A percentile compares a stretch with the other conserved stretches of the same genome.
These are phyloP conservation scores for Vigna trinervia DNA, from an alignment of 306 rosid species.

Conservation along the genomic window DNA sequence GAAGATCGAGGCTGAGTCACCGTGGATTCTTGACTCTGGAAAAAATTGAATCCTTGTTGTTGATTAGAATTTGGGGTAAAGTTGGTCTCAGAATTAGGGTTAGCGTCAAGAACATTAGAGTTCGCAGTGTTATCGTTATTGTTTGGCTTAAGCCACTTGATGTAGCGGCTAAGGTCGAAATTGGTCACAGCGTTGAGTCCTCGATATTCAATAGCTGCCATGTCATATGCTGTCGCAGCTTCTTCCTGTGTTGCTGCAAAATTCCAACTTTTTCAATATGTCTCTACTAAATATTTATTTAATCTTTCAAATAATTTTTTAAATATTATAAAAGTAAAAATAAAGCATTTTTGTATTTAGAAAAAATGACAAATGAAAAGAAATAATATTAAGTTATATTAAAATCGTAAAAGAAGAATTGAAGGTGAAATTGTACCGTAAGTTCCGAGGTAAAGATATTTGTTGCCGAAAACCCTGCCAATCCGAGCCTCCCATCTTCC, in stretches of 20 bases:
- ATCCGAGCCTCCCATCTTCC: slow-evolving; percentile 99
- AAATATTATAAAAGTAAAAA: too few species aligned
- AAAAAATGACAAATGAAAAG: too few species aligned
- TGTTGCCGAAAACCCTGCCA: slow-evolving; percentile 93
- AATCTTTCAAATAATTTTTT: too few species aligned
- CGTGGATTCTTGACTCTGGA: slow-evolving; percentile 30
- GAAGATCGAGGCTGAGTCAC: slow-evolving; percentile 29
- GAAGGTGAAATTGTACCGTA: slow-evolving; percentile 56
- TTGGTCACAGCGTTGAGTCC: slow-evolving; percentile 95
- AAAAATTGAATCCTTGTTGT: slow-evolving; percentile 40
- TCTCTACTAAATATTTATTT: too few species aligned
- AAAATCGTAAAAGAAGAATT: not conserved
- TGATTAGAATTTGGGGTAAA: slow-evolving; percentile 42
- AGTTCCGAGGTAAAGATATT: slow-evolving; percentile 92
- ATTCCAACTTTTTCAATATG: too few species aligned
- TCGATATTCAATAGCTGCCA: slow-evolving; percentile 96
- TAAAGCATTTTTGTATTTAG: too few species aligned
- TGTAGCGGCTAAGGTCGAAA: slow-evolving; percentile 88
- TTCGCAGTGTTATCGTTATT: slow-evolving; percentile 8
- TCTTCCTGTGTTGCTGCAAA: slow-evolving; percentile 91
- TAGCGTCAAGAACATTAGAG: slow-evolving; percentile 22
- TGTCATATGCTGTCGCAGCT: slow-evolving; percentile 94
- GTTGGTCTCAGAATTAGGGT: slow-evolving; percentile 17
- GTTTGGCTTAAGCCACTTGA: slow-evolving; percentile 75
- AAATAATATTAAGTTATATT: too few species aligned